phyloP scores from a whole-genome alignment of 2,329 filamentous ascomycete genomes.

The Ophiocordyceps robertsii region DNA sequence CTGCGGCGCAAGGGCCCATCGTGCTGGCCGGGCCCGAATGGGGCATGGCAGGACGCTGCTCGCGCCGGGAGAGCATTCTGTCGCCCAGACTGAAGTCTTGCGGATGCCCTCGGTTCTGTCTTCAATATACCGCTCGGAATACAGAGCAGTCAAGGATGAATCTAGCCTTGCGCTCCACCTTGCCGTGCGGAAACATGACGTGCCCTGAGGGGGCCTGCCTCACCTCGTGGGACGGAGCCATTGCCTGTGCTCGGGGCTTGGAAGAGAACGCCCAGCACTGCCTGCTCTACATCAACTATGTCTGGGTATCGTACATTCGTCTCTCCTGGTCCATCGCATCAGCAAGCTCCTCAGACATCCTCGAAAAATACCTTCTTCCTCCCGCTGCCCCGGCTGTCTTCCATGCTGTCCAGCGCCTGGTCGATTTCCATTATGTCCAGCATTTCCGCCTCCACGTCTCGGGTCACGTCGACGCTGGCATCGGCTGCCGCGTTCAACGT shows the following conservation, averaged over 20 bases:
- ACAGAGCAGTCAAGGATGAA: constrained; percentile 61
- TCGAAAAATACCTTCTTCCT: constrained; percentile 41
- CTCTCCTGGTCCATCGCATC: constrained; percentile 10
- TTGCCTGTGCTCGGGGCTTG: no score
- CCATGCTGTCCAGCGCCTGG: constrained; percentile 42
- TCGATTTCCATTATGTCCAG: constrained; percentile 55
- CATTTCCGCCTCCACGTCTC: constrained; percentile 46
- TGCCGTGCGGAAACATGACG: constrained; percentile 44
- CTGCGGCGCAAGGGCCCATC: background rate
- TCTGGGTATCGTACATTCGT: constrained; percentile 9
- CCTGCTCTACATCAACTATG: constrained; percentile 2
- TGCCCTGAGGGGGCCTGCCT: background rate
- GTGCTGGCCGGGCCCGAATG: background rate
- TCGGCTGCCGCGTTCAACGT: constrained; percentile 41
- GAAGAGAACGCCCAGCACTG: background rate
- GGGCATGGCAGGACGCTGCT: constrained; percentile 23
- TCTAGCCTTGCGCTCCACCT: constrained; percentile 68
- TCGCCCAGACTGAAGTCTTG: constrained; percentile 1
- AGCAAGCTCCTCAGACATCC: constrained; percentile 14
- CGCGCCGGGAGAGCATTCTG: constrained; percentile 22
- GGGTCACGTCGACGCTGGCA: constrained; percentile 31
- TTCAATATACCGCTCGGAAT: constrained; percentile 60
- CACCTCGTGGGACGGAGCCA: no score
- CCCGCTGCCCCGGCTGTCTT: constrained; percentile 31
- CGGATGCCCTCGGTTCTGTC: constrained; percentile 11